These are phyloP conservation scores for Monosporascus sp. DNA, from an alignment of 2,329 filamentous ascomycete genomes.

Conservation along the genomic window DNA sequence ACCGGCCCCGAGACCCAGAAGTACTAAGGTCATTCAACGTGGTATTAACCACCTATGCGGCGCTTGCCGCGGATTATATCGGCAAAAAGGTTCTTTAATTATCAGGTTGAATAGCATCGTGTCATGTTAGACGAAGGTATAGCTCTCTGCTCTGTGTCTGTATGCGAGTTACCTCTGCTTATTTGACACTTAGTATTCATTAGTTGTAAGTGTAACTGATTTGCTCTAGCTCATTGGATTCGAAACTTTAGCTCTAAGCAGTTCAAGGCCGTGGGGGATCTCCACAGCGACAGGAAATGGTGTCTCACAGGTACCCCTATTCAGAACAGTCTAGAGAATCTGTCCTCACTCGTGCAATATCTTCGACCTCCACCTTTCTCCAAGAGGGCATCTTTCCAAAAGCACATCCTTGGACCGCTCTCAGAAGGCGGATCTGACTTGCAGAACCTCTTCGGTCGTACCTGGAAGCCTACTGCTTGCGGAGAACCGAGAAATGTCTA, in stretches of 20 bases:
- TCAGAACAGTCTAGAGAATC: conserved; percentile 32
- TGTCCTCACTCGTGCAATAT: conserved; percentile 27
- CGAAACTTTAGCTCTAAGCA: conserved; percentile 23
- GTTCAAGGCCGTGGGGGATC: conserved; percentile 22
- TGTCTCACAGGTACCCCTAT: conserved; percentile 34
- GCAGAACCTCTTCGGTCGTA: conserved; percentile 4
- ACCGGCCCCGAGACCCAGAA: not conserved
- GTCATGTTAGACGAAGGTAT: conserved; percentile 35
- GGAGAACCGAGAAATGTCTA: conserved; percentile 3
- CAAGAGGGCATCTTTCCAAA: conserved; percentile 15
- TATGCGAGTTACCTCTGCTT: too few species aligned
- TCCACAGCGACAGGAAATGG: conserved; percentile 25
- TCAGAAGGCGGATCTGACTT: not conserved
- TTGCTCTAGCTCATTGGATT: conserved; percentile 30
- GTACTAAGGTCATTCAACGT: conserved; percentile 18
- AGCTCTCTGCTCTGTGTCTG: too few species aligned
- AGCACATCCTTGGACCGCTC: conserved; percentile 9
- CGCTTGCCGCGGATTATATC: conserved; percentile 21
- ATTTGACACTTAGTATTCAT: too few species aligned
- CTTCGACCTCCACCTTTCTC: conserved; percentile 19
- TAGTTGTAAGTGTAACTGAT: conserved; percentile 1
- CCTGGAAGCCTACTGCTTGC: conserved; percentile 4
- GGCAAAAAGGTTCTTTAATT: conserved; percentile 5
- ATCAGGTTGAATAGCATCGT: conserved; percentile 22
- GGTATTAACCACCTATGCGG: conserved; percentile 27